Base-by-base conservation (phyloP, 2,329 filamentous ascomycete genomes). In the Amauroascus verrucosus region DNA sequence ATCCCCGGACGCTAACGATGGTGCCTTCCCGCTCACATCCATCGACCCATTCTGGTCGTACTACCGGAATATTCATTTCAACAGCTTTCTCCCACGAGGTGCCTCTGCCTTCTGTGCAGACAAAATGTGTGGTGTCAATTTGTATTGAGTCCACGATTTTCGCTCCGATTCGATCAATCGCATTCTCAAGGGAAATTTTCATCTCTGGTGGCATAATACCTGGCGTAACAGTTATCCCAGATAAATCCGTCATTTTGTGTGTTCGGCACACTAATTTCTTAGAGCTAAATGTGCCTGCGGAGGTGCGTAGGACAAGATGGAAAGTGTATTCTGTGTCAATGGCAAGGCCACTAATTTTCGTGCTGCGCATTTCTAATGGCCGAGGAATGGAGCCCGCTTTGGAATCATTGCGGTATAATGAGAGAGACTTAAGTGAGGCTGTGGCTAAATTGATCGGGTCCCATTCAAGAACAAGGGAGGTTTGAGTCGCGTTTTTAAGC, bases 101-200 rank as follows among this genome's bases (percentile, higher is more conserved):
- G 30, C 93, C 93, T 53, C 90, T 77, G 28, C 90, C 90, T 68
- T 98, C 93, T 8, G 88, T 95, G 58, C 91, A 97, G 56, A 98
- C 88, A 67, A 98, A 98, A 71, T 98, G 93, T 14, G 93, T 98
- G 0, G 93, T 98, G 68, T 98, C 93, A 65, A 98, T 97, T 63
- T 91, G 81, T 49, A 97, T 89, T 11, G 80, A 80, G 62, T 96
- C 91, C 54, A 88, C 86, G 59, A 97, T 77, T 75, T 93, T 95
- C 57, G 88, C 93, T 47, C 93, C 93, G 62, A 98, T 95, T 60
- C 88, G 80, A 64, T 93, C 84, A 33, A 96, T 81, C 1, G 90
- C 88, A 44, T 77, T 77, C 45, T 79, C 77, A 18, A 98, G 78
- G 57, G 78, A 83, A 60, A 95, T 88, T 65, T 82, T 83, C 53